Evolutionary conservation across 2,329 filamentous ascomycete genomes (phyloP).

Genomic region (Diaporthe vaccinii): DNA sequence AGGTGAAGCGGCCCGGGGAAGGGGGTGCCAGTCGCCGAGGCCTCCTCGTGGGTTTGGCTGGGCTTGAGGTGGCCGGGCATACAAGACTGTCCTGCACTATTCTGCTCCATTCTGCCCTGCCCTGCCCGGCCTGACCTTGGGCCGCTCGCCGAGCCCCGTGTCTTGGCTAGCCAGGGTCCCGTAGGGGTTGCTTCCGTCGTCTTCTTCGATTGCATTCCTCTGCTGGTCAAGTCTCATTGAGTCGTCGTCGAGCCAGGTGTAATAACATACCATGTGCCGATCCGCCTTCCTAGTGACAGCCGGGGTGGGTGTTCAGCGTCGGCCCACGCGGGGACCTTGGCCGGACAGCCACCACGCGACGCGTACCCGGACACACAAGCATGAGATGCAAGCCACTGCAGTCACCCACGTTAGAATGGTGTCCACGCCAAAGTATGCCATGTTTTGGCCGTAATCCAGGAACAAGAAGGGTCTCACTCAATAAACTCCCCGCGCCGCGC

Average conservation of each 20-base stretch:
- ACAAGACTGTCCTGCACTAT: neutral
- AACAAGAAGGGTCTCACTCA: conserved; percentile 9
- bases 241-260: neutral
- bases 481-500: neutral
- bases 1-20: neutral
- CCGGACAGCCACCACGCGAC: neutral
- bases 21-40: neutral
- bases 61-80: neutral
- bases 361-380: neutral
- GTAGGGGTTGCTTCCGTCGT: neutral
- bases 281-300: neutral
- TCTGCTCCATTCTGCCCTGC: neutral
- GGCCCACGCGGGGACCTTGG: conserved; percentile 7
- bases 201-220: neutral
- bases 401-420: neutral
- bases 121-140: neutral
- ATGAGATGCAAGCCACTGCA: neutral
- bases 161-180: conserved; percentile 10
- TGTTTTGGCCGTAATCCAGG: neutral
- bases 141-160: conserved; percentile 11
- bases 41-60: conserved; percentile 6
- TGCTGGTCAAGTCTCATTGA: neutral
- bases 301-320: neutral
- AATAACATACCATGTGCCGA: neutral
- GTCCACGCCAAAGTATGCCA: neutral